Percentiles rank a stretch among this genome's conserved stretches.
These are phyloP conservation scores for Eimeria necatrix DNA, from an alignment of 169 alveolate species.

Conservation along the genomic window DNA sequence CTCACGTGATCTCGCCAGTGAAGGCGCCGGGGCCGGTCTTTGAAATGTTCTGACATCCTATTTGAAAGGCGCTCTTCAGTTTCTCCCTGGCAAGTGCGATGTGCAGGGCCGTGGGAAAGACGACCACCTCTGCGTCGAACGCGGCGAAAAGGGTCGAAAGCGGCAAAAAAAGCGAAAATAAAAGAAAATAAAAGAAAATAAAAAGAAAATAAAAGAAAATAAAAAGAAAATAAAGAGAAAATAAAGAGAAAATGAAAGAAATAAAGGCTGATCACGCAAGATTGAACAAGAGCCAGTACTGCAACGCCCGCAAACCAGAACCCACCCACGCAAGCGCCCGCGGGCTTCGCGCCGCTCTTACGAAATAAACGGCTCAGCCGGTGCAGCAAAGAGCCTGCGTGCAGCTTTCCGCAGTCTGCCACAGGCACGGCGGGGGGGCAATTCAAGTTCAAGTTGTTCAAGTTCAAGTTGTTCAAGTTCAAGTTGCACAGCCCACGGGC, in stretches of 20 bases:
- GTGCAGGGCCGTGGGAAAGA: constrained; percentile 95
- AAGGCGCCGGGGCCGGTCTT: constrained; percentile 97
- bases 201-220: too few species aligned
- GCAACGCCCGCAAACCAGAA: not conserved
- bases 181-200: too few species aligned
- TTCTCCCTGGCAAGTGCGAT: constrained; percentile 88
- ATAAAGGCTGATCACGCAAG: too few species aligned
- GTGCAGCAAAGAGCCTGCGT: constrained; percentile 8
- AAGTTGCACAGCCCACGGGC: too few species aligned
- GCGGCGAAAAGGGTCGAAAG: not conserved
- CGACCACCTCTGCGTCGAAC: constrained; percentile 88
- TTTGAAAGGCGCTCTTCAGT: constrained; percentile 86
- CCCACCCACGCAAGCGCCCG: not conserved
- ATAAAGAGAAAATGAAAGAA: not conserved
- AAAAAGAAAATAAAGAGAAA: not conserved
- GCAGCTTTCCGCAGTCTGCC: constrained; percentile 26
- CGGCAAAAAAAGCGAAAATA: not conserved
- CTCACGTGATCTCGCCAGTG: constrained; percentile 96
- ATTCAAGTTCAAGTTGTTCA: not conserved
- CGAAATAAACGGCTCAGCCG: constrained; percentile 9
- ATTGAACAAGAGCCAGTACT: too few species aligned
- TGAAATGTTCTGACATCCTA: constrained; percentile 96
- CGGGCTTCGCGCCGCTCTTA: not conserved
- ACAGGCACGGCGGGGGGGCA: constrained; percentile 27
- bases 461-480: too few species aligned